Evolutionary conservation across 2,329 filamentous ascomycete species (phyloP), one percentile per base, ranked within the genome.

Genomic region (Myriosclerotinia scirpicola): DNA sequence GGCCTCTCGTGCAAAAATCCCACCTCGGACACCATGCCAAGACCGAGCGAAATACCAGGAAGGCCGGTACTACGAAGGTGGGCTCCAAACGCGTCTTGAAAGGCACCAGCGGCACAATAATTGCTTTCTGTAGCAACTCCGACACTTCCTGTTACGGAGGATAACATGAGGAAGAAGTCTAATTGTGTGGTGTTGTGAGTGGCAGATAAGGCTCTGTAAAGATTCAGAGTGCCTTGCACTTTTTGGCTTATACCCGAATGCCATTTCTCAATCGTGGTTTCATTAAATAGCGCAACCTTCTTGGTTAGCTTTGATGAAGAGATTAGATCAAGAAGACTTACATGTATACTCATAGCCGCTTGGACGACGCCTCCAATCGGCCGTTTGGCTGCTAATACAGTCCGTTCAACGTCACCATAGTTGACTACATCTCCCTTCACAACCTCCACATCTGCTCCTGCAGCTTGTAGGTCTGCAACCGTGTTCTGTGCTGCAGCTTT

Each of bases 61-160:
- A 75, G 70, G 0, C 75, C 76, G 1, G 70, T 69, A 2, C 54
- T 44, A 1, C 70, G 68, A 3, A 75, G 70, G 54, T 74, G 75
- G 1, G 70, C 54, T 0, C 75, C 72, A 40, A 79, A 75, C 0
- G 72, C 68, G 59, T 80, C 78, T 1, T 78, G 73, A 68, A 76
- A 80, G 4, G 68, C 70, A 64, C 80, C 80, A 6, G 74, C 75
- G 0, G 77, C 73, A n/a, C 73, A 75, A 58, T 81, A 81, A 48
- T 78, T 78, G 44, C 67, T 69, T 61, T 81, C 77, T 0, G 72
- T 75, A 0, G 75, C 68, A 0, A 67, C 73, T 0, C 76, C 79
- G 0, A 78, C 66, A 8, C 68, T 72, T 0, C 75, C 77, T 0
- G 73, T 72, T 5, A 75, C 67, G 42, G 67, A 76, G 55, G 62